Percentiles rank a stretch among this genome's conserved stretches.
These are phyloP conservation scores for Teratosphaeria zuluensis DNA, from an alignment of 2,329 filamentous ascomycete genomes.

Conservation along the genomic window DNA sequence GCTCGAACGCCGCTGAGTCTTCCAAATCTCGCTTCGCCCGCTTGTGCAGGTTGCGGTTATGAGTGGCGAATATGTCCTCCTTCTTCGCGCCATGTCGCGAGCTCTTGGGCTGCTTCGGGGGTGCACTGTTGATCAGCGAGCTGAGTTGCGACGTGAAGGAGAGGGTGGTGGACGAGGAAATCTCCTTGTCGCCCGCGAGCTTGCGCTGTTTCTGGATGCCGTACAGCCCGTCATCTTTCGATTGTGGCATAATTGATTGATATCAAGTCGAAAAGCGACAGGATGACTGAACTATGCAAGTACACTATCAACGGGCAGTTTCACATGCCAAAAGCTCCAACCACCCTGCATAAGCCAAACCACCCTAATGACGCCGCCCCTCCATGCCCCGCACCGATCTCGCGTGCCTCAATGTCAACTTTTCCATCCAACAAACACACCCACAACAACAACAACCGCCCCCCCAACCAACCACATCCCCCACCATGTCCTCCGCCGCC, in stretches of 20 bases:
- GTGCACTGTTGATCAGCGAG: slow-evolving; percentile 51
- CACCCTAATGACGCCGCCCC: background rate
- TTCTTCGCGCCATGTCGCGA: slow-evolving; percentile 42
- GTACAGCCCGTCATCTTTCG: slow-evolving; percentile 61
- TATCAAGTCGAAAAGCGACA: background rate
- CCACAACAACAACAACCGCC: background rate
- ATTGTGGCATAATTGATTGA: slow-evolving; percentile 5
- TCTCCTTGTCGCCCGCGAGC: slow-evolving; percentile 48
- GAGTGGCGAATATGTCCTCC: slow-evolving; percentile 57
- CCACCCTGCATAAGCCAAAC: too few relatives aligned
- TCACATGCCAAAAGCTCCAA: background rate
- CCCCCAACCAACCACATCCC: background rate
- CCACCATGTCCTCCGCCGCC: slow-evolving; percentile 33
- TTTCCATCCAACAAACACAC: background rate
- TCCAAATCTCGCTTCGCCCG: slow-evolving; percentile 52
- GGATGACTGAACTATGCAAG: background rate
- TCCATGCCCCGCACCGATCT: background rate
- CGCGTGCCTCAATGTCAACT: background rate
- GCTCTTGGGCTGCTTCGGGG: slow-evolving; percentile 19
- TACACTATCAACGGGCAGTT: background rate
- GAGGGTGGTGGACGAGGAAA: slow-evolving; percentile 60
- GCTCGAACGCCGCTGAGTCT: slow-evolving; percentile 47
- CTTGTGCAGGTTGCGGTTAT: slow-evolving; percentile 54
- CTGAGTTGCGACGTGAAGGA: slow-evolving; percentile 84
- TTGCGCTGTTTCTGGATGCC: slow-evolving; percentile 63